Conservation (phyloP, 352 stramenopile genomes). For the Achlya hypogyna region DNA sequence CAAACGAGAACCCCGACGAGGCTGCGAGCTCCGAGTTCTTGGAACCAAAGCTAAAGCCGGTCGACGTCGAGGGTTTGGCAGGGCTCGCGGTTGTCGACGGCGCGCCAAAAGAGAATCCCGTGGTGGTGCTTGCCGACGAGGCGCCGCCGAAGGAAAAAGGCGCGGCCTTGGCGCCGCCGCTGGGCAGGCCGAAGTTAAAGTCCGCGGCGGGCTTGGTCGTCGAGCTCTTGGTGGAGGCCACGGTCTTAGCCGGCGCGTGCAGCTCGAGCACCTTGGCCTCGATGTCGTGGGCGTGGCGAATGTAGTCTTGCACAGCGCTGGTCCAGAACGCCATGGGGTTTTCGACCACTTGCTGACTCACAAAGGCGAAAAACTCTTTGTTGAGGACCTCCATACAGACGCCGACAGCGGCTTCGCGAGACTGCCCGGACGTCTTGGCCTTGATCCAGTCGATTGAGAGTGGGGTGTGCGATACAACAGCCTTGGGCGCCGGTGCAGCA, state of each 20-base stretch:
- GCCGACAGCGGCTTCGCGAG: background rate
- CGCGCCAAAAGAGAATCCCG: conserved; percentile 17
- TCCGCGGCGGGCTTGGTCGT: too few species aligned
- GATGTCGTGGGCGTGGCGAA: conserved; percentile 55
- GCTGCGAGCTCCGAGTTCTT: background rate
- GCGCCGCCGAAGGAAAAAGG: conserved; percentile 25
- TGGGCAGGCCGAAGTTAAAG: too few species aligned
- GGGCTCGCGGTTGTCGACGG: background rate
- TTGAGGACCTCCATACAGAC: conserved; percentile 62
- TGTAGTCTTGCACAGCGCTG: conserved; percentile 58
- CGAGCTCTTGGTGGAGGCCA: too few species aligned
- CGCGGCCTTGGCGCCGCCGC: conserved; percentile 3
- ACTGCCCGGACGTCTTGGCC: background rate
- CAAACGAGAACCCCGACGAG: conserved; percentile 16
- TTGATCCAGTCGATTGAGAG: conserved; percentile 9
- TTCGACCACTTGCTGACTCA: conserved; percentile 47
- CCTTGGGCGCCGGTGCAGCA: background rate
- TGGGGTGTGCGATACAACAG: background rate
- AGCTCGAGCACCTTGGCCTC: conserved; percentile 33
- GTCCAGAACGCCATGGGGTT: conserved; percentile 64
- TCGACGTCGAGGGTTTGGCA: too few species aligned
- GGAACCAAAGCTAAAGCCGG: background rate
- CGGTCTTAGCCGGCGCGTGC: conserved; percentile 17
- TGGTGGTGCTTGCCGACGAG: background rate
- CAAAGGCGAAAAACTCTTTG: conserved; percentile 70